These are phyloP conservation scores for Penicillium daleae DNA, from an alignment of 495 filamentous ascomycete genomes.

Conservation along the genomic window DNA sequence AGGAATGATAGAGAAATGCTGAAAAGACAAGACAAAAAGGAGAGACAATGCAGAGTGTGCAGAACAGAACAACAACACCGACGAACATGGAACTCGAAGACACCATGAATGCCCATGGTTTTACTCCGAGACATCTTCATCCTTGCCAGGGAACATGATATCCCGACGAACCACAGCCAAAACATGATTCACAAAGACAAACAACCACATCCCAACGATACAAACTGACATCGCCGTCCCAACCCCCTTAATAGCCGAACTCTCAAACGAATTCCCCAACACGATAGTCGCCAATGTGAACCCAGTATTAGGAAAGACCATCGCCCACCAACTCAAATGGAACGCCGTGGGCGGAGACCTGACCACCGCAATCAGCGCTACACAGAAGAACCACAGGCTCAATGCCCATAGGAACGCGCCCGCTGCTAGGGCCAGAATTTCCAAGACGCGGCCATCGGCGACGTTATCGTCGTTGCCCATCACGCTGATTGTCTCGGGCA, in stretches of 20 bases:
- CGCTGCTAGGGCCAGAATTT: slow-evolving; percentile 51
- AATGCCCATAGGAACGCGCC: slow-evolving; percentile 72
- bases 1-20: not conserved
- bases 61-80: not conserved
- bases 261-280: slow-evolving; percentile 46
- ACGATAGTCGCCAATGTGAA: slow-evolving; percentile 53
- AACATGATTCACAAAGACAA: slow-evolving; percentile 57
- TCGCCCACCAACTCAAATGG: slow-evolving; percentile 55
- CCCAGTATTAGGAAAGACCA: slow-evolving; percentile 54
- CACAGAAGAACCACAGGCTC: slow-evolving; percentile 72
- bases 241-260: slow-evolving; percentile 44
- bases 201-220: slow-evolving; percentile 59
- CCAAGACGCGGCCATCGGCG: slow-evolving; percentile 44
- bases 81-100: not conserved
- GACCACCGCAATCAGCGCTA: slow-evolving; percentile 58
- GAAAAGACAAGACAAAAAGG: not conserved
- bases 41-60: not conserved
- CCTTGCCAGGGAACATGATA: slow-evolving; percentile 65
- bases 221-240: slow-evolving; percentile 50
- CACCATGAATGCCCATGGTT: not conserved
- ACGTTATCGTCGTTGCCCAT: slow-evolving; percentile 30
- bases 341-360: slow-evolving; percentile 54
- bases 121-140: slow-evolving; percentile 58
- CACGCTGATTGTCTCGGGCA: slow-evolving; percentile 43
- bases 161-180: slow-evolving; percentile 56